Base-by-base conservation (phyloP, 2,329 filamentous ascomycete species). In the Aschersonia sp. region DNA sequence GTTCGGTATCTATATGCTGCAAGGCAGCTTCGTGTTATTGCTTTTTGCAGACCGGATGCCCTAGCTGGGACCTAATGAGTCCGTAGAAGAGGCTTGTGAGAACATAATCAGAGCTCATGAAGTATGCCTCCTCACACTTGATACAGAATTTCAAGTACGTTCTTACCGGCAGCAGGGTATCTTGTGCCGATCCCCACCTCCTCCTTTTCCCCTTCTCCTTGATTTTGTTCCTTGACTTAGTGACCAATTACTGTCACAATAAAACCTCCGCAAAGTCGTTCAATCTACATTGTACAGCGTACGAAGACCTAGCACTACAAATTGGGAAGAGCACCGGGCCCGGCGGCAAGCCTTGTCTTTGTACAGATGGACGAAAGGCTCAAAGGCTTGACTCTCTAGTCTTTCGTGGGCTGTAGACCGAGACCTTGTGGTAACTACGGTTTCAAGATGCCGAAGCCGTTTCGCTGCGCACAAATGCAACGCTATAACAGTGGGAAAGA, bases 191-290 rank as follows among this genome's bases (percentile, higher is more conserved):
- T 20, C 3, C 41, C 10, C 40, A 9, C 45, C 42, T 32, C 10
- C 31, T 30, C 12, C 4, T 29, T 41, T 30, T 41, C 30, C 0
- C 9, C 28, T n/a, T 40, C 20, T 40, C 10, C n/a, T 29, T 31
- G 6, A 7, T 20, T 43, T 20, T 9, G 6, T 28, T 20, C n/a
- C n/a, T n/a, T n/a, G n/a, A n/a, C n/a, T n/a, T n/a, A n/a, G n/a
- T 43, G 40, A 43, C 40, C 5, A 43, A 9, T 6, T 9, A n/a
- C 40, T 20, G 28, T 29, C 3, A 6, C 9, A 74, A 70, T 68
- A 72, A 59, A 75, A 75, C 52, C 77, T 77, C 54, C 66, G 73
- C 31, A 74, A 73, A 52, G 72, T 77, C 0, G 64, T 77, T 51
- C 59, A 70, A 7, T 70, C 67, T 2, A 71, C 69, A 9, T 56